These are phyloP conservation scores for Fusarium incarnatum DNA, from an alignment of 2,329 filamentous ascomycete genomes.

Conservation along the genomic window DNA sequence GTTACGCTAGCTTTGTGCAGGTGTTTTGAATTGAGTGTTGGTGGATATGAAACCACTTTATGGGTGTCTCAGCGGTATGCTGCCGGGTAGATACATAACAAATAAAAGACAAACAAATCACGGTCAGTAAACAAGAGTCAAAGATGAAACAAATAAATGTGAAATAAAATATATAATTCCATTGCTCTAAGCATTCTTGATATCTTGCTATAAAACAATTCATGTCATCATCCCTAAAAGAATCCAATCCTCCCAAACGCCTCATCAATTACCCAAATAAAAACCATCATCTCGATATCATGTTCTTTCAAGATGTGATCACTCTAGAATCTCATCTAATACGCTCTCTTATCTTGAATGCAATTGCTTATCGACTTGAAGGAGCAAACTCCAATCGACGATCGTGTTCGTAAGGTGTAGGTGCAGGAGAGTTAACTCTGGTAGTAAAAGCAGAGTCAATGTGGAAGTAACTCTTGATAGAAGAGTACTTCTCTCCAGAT, in stretches of 20 bases:
- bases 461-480: slow-evolving; percentile 46
- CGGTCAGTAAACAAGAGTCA: not conserved
- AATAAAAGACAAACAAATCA: not conserved
- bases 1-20: not conserved
- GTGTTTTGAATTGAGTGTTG: not conserved
- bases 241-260: not conserved
- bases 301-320: slow-evolving; percentile 29
- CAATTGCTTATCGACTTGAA: slow-evolving; percentile 15
- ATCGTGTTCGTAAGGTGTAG: slow-evolving; percentile 48
- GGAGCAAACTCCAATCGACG: slow-evolving; percentile 41
- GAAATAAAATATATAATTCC: not conserved
- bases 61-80: not conserved
- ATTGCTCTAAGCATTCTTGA: slow-evolving; percentile 34
- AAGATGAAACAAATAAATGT: not conserved
- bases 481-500: slow-evolving; percentile 36
- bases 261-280: slow-evolving; percentile 20
- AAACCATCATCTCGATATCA: slow-evolving; percentile 28
- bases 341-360: too few species aligned
- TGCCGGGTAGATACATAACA: not conserved
- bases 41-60: not conserved
- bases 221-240: slow-evolving; percentile 20
- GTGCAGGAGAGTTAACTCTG: slow-evolving; percentile 47
- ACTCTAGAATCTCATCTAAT: slow-evolving; percentile 18
- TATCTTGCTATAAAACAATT: slow-evolving; percentile 13
- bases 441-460: slow-evolving; percentile 48